Evolutionary conservation across 176 grass and related monocot species (phyloP), one percentile per base, ranked within the genome.

Genomic region (Musa troglodytarum): DNA sequence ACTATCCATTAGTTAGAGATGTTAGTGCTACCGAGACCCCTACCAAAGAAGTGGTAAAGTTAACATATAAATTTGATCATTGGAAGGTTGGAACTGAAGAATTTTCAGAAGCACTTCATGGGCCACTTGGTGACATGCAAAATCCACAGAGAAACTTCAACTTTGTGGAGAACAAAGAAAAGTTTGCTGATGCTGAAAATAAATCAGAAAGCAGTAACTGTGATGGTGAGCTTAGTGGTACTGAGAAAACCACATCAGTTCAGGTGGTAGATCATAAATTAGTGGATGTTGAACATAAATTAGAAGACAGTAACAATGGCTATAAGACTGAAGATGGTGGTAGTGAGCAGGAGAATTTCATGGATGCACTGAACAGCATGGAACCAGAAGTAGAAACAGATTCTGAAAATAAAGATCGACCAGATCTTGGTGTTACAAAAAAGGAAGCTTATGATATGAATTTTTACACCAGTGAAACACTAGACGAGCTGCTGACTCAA

Each of bases 261-360:
- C 25, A 20, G 16, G 11, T 69, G 10, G 17, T 16, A 50, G 54
- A 70, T 22, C 53, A 58, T 53, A 22, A 58, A 6, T 22, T 79
- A 14, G 26, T 11, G 6, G 54, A 56, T 68, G 52, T n/a, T 70
- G 77, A 79, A 69, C 54, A 16, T 29, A 69, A 16, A 23, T 56
- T 56, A 71, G 65, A 71, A 52, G 58, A 49, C 49, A 52, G 84
- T 69, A 62, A 19, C 77, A 61, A 76, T 81, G 74, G 19, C 58
- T 75, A 63, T 55, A 80, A 71, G 69, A 76, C 68, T 74, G 90
- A 90, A 76, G 86, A 97, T 63, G 79, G 85, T 74, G 69, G 63
- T 74, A 88, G 84, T 81, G 90, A 90, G 77, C 87, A 89, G 50
- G 90, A 93, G 8, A 91, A 82, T 78, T 89, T 98, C 59, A 63